A percentile compares a stretch with the other conserved stretches of the same genome.
These are phyloP conservation scores for Pelagophyceae sp. DNA, from an alignment of 352 stramenopile genomes.

Conservation along the genomic window DNA sequence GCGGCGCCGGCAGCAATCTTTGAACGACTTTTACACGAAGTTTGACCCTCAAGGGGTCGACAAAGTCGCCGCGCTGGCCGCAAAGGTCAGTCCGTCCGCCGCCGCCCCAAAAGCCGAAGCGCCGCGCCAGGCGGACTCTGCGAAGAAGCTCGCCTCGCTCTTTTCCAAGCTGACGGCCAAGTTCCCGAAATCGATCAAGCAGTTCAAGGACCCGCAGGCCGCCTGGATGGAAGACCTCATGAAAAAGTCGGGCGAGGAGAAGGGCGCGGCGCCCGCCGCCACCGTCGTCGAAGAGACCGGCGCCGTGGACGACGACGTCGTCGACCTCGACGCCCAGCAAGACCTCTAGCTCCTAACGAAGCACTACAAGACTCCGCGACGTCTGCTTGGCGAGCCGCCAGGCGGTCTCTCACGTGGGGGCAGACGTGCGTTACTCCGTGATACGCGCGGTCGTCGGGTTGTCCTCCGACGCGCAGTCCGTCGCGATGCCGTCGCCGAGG, in stretches of 20 bases:
- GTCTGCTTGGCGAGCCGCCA: too few species aligned
- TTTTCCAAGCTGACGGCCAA: background rate
- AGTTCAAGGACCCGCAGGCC: background rate
- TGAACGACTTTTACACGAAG: background rate
- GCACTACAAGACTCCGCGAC: too few species aligned
- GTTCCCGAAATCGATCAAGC: background rate
- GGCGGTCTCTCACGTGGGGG: too few species aligned
- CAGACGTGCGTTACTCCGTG: too few species aligned
- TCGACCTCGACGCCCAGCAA: background rate
- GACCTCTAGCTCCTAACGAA: too few species aligned
- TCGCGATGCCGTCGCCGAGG: too few species aligned
- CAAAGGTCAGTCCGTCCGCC: too few species aligned
- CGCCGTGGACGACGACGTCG: background rate
- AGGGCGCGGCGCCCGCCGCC: background rate
- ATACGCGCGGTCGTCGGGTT: too few species aligned
- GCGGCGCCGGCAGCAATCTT: background rate
- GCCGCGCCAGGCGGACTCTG: too few species aligned
- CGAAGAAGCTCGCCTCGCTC: background rate
- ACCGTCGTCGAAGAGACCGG: background rate
- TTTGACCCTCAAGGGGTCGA: background rate
- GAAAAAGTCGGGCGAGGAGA: background rate
- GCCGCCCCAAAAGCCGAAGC: too few species aligned
- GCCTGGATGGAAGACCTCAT: constrained; percentile 1
- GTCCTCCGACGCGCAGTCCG: too few species aligned
- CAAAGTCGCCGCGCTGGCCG: background rate